Percentiles rank a stretch among this genome's conserved stretches.
These are phyloP conservation scores for Fusarium sp. DNA, from an alignment of 2,329 filamentous ascomycete species.

Conservation along the genomic window DNA sequence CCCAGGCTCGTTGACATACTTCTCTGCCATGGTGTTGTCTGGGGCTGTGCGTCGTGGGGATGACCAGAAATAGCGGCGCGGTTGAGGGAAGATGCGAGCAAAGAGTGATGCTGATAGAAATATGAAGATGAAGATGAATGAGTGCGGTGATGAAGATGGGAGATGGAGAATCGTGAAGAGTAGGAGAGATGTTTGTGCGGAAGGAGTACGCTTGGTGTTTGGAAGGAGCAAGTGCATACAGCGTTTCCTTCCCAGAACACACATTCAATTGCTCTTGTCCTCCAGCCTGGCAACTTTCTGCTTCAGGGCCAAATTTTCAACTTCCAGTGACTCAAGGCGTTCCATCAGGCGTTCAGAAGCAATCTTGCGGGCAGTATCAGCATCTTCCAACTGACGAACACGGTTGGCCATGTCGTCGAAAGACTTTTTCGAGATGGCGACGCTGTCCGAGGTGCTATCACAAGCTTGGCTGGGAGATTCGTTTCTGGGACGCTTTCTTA, in stretches of 20 bases:
- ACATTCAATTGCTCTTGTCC: not conserved
- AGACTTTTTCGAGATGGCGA: no score
- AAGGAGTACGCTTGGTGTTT: not conserved
- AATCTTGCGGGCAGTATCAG: no score
- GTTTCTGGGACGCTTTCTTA: no score
- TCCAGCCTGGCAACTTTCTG: not conserved
- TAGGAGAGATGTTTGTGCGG: not conserved
- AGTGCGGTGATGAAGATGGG: no score
- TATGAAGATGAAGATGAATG: no score
- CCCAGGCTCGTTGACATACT: not conserved
- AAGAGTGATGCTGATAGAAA: not conserved
- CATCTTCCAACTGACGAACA: no score
- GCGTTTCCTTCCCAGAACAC: no score
- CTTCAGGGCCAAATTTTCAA: not conserved
- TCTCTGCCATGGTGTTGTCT: not conserved
- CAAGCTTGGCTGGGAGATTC: no score
- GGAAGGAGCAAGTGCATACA: not conserved
- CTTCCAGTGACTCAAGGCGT: not conserved
- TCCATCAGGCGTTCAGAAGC: not conserved
- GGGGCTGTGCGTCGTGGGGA: not conserved
- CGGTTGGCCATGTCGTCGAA: no score
- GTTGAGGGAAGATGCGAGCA: not conserved
- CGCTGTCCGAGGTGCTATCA: no score
- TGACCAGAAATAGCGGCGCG: not conserved
- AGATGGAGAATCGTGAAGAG: no score